Base-by-base conservation (phyloP, 2,329 filamentous ascomycete species). In the Lasiodiplodia theobromae region DNA sequence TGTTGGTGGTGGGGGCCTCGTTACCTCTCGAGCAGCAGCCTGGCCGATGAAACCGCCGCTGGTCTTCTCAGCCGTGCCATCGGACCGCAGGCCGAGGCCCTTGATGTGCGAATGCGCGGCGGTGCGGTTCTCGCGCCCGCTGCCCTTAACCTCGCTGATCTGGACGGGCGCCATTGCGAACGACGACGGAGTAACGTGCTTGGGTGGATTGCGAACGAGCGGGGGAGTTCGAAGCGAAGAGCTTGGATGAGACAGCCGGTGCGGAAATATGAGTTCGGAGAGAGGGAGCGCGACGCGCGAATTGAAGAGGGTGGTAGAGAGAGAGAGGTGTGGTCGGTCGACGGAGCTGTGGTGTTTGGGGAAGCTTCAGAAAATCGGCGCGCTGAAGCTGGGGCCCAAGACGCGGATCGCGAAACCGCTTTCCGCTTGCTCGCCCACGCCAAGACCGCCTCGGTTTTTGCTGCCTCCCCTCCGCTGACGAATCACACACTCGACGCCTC, bases 41-140 rank as follows among this genome's bases (percentile, higher is more conserved):
- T 99, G 96, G 65, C 96, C 96, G 60, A 98, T 91, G 77, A 98
- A 99, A 44, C 96, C 96, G 73, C 89, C 88, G 40, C 89, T 87
- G 71, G 92, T 88, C 72, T 87, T 88, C 78, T 97, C 94, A 71
- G 96, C 93, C 65, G 88, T 90, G 71, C 96, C 96, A 89, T 97
- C 93, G 62, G 88, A 79, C 77, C 92, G 92, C 74, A 99, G 83
- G 21, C 96, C 96, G 51, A 99, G 86, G 64, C 96, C 96, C 80
- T 94, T 97, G 87, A 99, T 99, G 82, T 99, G 96, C 66, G 95
- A 97, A 83, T 99, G 96, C 74, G 95, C 92, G 70, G 96, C 95
- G 58, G 96, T 99, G 78, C 96, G 91, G 84, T 96, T 96, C 82
- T 97, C 95, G 85, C 96, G 94, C 83, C 93, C 95, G 83, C 93